Base-by-base conservation (phyloP, 179 eudicot genomes). In the Actinidia chinensis region DNA sequence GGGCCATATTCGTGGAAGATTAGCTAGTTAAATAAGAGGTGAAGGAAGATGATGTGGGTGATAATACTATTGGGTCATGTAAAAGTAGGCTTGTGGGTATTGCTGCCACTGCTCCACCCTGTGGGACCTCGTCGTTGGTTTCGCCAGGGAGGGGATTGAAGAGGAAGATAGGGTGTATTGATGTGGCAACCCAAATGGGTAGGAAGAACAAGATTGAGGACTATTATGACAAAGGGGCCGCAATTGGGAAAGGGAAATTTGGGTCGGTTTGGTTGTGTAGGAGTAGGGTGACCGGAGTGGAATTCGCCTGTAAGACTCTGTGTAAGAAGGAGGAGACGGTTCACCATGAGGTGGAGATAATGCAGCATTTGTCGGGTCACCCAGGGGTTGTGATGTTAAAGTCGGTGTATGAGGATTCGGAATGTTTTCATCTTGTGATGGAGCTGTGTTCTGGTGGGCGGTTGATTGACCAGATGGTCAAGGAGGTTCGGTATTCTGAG, bases 311-410 rank as follows among this genome's bases (percentile, higher is more conserved):
- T 82, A 94, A 94, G 83, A 91, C 89, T 8, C 83, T 94, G 82
- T 59, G 76, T 8, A 94, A 91, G 81, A 97, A 97, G 73, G 97
- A 94, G 83, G 98, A 94, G 64, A 90, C 91, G 6, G 97, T 93
- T 78, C 98, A 94, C 71, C 83, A 97, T 28, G 98, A 94, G 83
- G 98, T 94, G 78, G 98, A 94, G 88, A 91, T 94, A 75, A 94
- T 94, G 98, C 98, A 94, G 80, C 98, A 94, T 86, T 83, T 94
- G 12, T 92, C 94, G 1, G 97, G 97, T 77, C 97, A 94, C 82
- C 87, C 88, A 0, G 97, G 98, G 36, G 89, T 94, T 80, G 98
- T 94, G 46, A 94, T 91, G 6, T 79, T 94, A 63, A 83, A 94
- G 79, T 92, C 94, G 1, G 97, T 93, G 11, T 94, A 92, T 76